These are phyloP conservation scores for Entamoeba invadens DNA, from an alignment of 208 protist genomes.

Conservation along the genomic window DNA sequence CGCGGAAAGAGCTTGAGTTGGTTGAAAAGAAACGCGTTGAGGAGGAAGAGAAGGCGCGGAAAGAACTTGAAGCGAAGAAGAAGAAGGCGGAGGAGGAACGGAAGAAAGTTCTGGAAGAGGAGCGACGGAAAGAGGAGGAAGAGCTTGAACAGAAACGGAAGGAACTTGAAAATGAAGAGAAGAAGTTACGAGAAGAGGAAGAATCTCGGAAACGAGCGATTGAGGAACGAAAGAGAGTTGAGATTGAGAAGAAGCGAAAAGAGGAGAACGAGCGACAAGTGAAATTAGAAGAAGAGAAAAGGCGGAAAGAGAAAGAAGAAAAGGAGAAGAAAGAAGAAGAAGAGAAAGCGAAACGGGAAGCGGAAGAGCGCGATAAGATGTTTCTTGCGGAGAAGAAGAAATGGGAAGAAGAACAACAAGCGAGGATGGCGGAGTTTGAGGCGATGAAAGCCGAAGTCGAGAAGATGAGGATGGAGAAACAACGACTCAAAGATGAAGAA, in stretches of 20 bases:
- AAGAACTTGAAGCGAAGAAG: neutral
- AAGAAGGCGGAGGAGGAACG: neutral
- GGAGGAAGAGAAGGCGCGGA: neutral
- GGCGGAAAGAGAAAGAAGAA: neutral
- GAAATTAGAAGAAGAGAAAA: neutral
- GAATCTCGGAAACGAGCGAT: neutral
- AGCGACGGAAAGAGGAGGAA: neutral
- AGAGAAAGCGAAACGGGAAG: neutral
- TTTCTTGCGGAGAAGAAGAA: neutral
- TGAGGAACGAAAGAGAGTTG: neutral
- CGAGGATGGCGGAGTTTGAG: neutral
- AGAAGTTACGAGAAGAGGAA: neutral
- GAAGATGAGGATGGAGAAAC: neutral
- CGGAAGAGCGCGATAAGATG: neutral
- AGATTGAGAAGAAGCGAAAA: neutral
- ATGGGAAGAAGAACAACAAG: neutral
- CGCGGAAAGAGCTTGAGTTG: neutral
- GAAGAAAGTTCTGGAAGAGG: neutral
- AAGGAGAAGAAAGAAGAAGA: neutral
- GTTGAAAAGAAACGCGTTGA: neutral
- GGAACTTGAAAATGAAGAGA: neutral
- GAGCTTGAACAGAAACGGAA: neutral
- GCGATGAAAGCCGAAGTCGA: neutral
- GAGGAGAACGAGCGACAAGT: neutral
- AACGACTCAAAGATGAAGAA: neutral